These are phyloP conservation scores for Rubroshorea leprosula DNA, from an alignment of 345 rosid species.

Conservation along the genomic window DNA sequence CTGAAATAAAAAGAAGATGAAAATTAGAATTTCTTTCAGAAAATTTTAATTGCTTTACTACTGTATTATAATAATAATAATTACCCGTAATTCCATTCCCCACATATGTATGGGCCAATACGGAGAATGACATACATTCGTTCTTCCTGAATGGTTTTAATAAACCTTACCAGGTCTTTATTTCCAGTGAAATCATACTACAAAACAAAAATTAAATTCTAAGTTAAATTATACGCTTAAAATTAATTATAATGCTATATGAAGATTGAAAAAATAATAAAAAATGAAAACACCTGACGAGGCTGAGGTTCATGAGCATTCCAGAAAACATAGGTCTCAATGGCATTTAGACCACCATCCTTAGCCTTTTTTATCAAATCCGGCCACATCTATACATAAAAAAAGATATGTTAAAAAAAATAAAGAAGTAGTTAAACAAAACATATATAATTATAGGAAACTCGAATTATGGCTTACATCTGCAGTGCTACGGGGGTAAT, in stretches of 20 bases:
- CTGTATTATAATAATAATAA: too few relatives aligned
- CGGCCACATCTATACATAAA: constrained; percentile 44
- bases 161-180: constrained; percentile 35
- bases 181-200: constrained; percentile 40
- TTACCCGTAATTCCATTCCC: constrained; percentile 64
- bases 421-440: too few relatives aligned
- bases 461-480: constrained; percentile 12
- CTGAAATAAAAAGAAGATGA: constrained; percentile 8
- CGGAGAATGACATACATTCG: constrained; percentile 42
- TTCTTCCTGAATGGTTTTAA: constrained; percentile 32
- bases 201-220: too few relatives aligned
- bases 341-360: constrained; percentile 45
- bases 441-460: background rate
- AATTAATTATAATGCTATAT: background rate
- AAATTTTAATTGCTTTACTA: background rate
- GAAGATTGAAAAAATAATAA: background rate
- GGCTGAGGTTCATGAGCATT: constrained; percentile 44
- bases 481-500: constrained; percentile 38
- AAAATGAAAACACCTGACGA: constrained; percentile 23
- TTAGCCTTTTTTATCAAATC: constrained; percentile 28
- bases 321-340: constrained; percentile 58
- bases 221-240: background rate
- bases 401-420: too few relatives aligned
- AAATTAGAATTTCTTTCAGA: background rate
- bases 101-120: constrained; percentile 53